These are phyloP conservation scores for Angophora floribunda DNA, from an alignment of 345 rosid species.

Conservation along the genomic window DNA sequence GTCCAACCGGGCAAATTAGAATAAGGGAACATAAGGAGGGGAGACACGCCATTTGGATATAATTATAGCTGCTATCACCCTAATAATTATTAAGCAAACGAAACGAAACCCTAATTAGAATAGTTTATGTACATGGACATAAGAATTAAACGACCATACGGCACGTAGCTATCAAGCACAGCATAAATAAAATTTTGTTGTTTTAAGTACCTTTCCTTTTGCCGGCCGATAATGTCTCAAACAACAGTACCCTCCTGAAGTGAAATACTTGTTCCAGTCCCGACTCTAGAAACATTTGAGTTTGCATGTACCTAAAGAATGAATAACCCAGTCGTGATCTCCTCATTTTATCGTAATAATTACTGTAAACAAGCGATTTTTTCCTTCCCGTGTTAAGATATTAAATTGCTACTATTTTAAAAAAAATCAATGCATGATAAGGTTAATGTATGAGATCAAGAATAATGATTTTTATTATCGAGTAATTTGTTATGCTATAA, in stretches of 20 bases:
- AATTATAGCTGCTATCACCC: not conserved
- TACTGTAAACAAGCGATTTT: not conserved
- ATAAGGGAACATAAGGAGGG: not conserved
- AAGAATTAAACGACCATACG: not conserved
- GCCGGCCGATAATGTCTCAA: not conserved
- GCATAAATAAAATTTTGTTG: not conserved
- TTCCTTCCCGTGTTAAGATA: not conserved
- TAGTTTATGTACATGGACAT: not conserved
- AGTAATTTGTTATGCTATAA: not conserved
- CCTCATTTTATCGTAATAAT: not conserved
- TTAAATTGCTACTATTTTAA: not conserved
- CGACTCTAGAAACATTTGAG: not conserved
- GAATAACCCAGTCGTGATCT: accelerated
- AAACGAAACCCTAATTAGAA: not conserved
- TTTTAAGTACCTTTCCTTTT: not conserved
- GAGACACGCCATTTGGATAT: not conserved
- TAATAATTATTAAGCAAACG: not conserved
- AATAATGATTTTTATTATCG: not conserved
- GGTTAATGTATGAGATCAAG: not conserved
- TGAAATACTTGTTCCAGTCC: not conserved
- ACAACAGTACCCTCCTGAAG: not conserved
- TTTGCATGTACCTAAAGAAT: not conserved
- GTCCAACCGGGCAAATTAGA: not conserved
- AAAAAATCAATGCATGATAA: not conserved
- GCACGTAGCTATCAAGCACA: not conserved